Evolutionary conservation across 1,139 yeast genomes (phyloP).

Genomic region (Taiozyma sp.): DNA sequence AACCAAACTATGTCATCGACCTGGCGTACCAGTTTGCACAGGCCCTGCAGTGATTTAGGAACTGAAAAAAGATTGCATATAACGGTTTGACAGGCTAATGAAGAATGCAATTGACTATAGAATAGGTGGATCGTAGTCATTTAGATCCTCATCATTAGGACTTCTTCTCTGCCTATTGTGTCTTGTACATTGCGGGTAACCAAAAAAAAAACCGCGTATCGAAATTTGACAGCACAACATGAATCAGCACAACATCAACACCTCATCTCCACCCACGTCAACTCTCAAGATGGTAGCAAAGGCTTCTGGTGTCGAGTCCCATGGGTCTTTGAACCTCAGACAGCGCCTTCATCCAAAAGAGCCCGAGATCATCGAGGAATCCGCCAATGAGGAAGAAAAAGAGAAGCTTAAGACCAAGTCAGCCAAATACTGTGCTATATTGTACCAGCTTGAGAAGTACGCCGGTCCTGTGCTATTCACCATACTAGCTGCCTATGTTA

Average conservation of each 20-base stretch:
- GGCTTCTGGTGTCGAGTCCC: neutral
- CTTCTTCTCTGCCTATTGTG: neutral
- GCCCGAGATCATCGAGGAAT: conserved; percentile 8
- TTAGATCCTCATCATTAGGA: neutral
- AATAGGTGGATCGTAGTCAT: neutral
- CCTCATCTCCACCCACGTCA: neutral
- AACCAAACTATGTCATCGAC: conserved; percentile 29
- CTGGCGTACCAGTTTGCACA: conserved; percentile 44
- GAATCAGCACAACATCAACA: neutral
- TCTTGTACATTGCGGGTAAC: neutral
- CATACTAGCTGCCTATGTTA: conserved; percentile 55
- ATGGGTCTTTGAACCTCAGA: neutral
- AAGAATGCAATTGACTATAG: neutral
- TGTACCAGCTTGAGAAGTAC: conserved; percentile 9
- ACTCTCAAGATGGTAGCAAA: neutral
- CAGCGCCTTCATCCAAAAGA: neutral
- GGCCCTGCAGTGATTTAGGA: conserved; percentile 29
- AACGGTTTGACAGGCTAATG: neutral
- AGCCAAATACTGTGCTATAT: neutral
- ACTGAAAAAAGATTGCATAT: neutral
- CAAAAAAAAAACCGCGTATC: neutral
- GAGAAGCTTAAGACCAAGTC: neutral
- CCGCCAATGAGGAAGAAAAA: neutral
- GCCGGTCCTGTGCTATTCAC: conserved; percentile 51
- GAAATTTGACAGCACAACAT: neutral